Percentiles rank a stretch among this genome's conserved stretches.
These are phyloP conservation scores for Fraxinus quadrangulata DNA, from an alignment of 257 asterid genomes.

Conservation along the genomic window DNA sequence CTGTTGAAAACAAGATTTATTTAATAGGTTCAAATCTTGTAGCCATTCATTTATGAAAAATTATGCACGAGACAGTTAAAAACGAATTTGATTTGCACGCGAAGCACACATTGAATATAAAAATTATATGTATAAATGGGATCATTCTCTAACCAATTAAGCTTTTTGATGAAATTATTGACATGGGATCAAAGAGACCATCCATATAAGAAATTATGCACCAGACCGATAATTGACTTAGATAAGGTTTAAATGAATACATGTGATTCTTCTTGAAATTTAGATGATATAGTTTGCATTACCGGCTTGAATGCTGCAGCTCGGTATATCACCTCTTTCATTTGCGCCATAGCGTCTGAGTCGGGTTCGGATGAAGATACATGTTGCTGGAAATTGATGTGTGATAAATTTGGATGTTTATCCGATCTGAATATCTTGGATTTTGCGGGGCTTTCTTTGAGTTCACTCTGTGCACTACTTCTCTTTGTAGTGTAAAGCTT, in stretches of 20 bases:
- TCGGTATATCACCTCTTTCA: conserved; percentile 93
- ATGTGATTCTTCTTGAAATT: no score
- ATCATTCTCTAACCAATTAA: background rate
- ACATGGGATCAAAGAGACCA: background rate
- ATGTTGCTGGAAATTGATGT: conserved; percentile 69
- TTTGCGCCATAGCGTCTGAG: conserved; percentile 87
- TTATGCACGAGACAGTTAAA: no score
- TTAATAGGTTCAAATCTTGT: no score
- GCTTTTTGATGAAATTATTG: background rate
- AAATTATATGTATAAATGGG: no score
- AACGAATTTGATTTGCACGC: no score
- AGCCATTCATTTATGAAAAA: no score
- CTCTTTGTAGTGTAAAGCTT: conserved; percentile 22
- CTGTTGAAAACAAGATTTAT: background rate
- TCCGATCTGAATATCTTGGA: conserved; percentile 34
- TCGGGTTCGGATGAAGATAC: conserved; percentile 73
- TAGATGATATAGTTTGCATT: background rate
- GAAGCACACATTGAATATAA: no score
- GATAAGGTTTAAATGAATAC: no score
- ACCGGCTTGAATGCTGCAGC: conserved; percentile 95
- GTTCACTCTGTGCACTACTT: conserved; percentile 24
- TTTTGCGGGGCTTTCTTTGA: conserved; percentile 29
- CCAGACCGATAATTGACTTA: no score
- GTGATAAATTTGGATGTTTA: conserved; percentile 32
- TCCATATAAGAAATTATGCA: no score